Percentiles rank a stretch among this genome's conserved stretches.
Conservation (phyloP, 768 basidiomycete genomes). For the Boletus rubroflammeus region DNA sequence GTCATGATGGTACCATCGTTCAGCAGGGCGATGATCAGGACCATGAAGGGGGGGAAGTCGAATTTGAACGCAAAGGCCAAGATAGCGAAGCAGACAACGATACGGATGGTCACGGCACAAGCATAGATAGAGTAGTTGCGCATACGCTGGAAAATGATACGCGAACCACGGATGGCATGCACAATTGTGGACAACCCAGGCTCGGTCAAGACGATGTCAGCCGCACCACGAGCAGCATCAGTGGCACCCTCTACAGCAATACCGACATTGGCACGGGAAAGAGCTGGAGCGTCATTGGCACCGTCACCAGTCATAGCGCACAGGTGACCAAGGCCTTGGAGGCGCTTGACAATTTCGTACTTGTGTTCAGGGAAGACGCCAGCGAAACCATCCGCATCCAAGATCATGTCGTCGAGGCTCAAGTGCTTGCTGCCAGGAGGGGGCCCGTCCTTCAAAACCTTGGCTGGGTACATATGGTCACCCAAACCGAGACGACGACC, state of each 20-base stretch:
- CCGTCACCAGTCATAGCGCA: conserved; percentile 99
- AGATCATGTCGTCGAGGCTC: conserved; percentile 94
- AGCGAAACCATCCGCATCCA: conserved; percentile 99
- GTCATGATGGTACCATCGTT: conserved; percentile 99
- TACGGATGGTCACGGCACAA: conserved; percentile 96
- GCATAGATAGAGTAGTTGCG: conserved; percentile 98
- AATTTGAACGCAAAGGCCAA: conserved; percentile 95
- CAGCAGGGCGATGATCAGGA: conserved; percentile 93
- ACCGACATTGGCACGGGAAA: conserved; percentile 98
- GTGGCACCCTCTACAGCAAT: conserved; percentile 99
- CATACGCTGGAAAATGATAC: conserved; percentile 99
- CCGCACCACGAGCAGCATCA: conserved; percentile 96
- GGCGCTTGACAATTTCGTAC: conserved; percentile 98
- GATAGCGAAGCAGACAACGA: conserved; percentile 95
- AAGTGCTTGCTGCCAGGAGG: conserved; percentile 79
- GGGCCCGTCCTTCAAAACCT: conserved; percentile 98
- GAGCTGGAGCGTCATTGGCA: conserved; percentile 97
- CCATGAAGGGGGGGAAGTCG: conserved; percentile 99
- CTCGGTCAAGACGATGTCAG: conserved; percentile 96
- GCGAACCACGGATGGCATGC: conserved; percentile 96
- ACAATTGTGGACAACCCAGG: conserved; percentile 99
- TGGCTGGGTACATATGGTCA: conserved; percentile 99
- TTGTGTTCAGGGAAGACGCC: conserved; percentile 99
- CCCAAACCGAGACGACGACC: conserved; percentile 96
- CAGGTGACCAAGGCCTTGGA: conserved; percentile 92